These are phyloP conservation scores for Fomitopsis pinicola DNA, from an alignment of 1,284 basidiomycete genomes.

Conservation along the genomic window DNA sequence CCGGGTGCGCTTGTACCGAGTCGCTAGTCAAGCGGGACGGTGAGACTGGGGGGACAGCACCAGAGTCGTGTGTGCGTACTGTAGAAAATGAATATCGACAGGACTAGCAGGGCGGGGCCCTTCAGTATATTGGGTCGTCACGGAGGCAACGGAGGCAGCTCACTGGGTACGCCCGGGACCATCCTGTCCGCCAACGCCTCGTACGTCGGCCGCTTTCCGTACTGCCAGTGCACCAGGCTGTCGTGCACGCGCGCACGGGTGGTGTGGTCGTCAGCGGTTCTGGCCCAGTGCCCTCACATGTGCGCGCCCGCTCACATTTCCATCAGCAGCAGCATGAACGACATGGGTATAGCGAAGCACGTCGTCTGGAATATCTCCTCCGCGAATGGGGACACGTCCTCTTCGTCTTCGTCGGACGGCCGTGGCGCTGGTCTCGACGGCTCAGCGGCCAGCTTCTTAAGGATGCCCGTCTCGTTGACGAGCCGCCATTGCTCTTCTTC, in stretches of 20 bases:
- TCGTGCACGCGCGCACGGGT: background rate
- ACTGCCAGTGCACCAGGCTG: conserved; percentile 74
- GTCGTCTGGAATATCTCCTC: conserved; percentile 66
- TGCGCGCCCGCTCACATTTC: conserved; percentile 54
- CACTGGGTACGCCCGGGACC: conserved; percentile 63
- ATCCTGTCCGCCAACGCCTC: conserved; percentile 49
- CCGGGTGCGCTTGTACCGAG: conserved; percentile 53
- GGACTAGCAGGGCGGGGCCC: conserved; percentile 37
- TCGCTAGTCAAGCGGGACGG: conserved; percentile 36
- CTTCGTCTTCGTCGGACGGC: conserved; percentile 24
- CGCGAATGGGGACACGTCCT: conserved; percentile 42
- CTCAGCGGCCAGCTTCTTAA: conserved; percentile 38
- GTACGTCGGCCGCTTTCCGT: conserved; percentile 51
- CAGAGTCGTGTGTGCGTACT: conserved; percentile 39
- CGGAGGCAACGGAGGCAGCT: conserved; percentile 24
- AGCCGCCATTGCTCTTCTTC: conserved; percentile 77
- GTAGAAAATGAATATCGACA: conserved; percentile 73
- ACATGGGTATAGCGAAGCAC: conserved; percentile 64
- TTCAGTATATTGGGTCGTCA: background rate
- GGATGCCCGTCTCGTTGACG: conserved; percentile 61
- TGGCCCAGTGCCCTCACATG: background rate
- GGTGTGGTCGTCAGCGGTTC: background rate
- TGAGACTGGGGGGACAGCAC: background rate
- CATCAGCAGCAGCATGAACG: conserved; percentile 69
- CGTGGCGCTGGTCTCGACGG: background rate